Conservation (phyloP, 2,329 filamentous ascomycete genomes). For the Passalora sequoiae region DNA sequence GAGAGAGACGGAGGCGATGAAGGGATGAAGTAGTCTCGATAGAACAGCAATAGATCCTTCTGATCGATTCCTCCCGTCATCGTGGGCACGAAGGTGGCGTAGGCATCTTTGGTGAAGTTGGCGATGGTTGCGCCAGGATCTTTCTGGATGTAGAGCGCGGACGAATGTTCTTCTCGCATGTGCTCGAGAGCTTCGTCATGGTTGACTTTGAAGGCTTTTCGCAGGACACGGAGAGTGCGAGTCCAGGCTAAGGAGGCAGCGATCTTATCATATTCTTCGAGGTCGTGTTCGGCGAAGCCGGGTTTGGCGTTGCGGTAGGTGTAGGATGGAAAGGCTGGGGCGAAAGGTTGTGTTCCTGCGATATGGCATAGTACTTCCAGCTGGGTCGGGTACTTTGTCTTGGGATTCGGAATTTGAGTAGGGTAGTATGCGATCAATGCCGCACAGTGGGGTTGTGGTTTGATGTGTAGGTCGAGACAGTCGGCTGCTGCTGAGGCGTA, state of each 20-base stretch:
- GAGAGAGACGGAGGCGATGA: conserved; percentile 50
- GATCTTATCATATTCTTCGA: conserved; percentile 37
- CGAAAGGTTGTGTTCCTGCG: conserved; percentile 34
- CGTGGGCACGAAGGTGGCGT: conserved; percentile 39
- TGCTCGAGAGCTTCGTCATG: conserved; percentile 29
- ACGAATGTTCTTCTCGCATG: conserved; percentile 35
- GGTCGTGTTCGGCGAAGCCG: conserved; percentile 42
- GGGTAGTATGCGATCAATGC: conserved; percentile 44
- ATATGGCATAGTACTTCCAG: conserved; percentile 40
- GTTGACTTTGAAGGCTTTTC: conserved; percentile 29
- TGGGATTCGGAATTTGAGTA: conserved; percentile 34
- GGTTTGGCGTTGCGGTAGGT: conserved; percentile 35
- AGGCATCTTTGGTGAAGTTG: conserved; percentile 30
- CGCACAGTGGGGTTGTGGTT: conserved; percentile 38
- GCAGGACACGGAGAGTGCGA: conserved; percentile 37
- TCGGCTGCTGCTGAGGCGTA: conserved; percentile 40
- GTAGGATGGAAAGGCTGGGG: conserved; percentile 38
- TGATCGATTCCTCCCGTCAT: conserved; percentile 42
- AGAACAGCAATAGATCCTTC: conserved; percentile 47
- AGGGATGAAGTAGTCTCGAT: conserved; percentile 53
- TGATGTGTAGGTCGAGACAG: conserved; percentile 38
- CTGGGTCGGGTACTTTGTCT: conserved; percentile 36
- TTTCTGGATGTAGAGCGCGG: conserved; percentile 20
- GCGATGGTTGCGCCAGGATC: conserved; percentile 29
- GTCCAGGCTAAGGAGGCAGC: conserved; percentile 41